A percentile compares a stretch with the other conserved stretches of the same genome.
Evolutionary conservation across 1,284 basidiomycete species (phyloP).

Genomic region (Rhodotorula sp.): DNA sequence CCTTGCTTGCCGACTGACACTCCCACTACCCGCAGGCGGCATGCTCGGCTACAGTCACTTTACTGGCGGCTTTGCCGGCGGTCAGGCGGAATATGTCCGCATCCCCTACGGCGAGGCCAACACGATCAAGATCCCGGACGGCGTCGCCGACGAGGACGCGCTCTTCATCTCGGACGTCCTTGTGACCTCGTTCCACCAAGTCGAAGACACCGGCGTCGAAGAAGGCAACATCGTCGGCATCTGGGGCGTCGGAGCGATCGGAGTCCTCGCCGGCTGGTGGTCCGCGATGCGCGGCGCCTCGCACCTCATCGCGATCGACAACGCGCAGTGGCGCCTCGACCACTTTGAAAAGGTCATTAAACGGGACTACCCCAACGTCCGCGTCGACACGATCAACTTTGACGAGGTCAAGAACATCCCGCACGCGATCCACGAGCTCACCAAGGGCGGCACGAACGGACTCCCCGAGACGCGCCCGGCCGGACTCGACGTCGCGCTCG

Average conservation of each 20-base stretch:
- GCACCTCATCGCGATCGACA: constrained; percentile 70
- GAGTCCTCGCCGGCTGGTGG: constrained; percentile 50
- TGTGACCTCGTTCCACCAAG: constrained; percentile 62
- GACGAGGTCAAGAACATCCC: constrained; percentile 59
- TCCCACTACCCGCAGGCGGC: background rate
- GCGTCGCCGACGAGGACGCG: constrained; percentile 61
- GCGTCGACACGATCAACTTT: constrained; percentile 66
- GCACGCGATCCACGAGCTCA: constrained; percentile 49
- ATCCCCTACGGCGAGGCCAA: constrained; percentile 54
- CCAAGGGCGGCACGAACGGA: constrained; percentile 50
- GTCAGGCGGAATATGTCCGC: constrained; percentile 64
- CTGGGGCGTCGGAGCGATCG: constrained; percentile 50
- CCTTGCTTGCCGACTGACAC: constrained; percentile 51
- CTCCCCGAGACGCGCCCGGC: constrained; percentile 24
- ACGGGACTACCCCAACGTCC: constrained; percentile 44
- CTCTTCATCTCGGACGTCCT: constrained; percentile 43
- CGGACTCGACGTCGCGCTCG: constrained; percentile 64
- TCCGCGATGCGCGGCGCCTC: constrained; percentile 66
- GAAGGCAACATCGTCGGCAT: constrained; percentile 66
- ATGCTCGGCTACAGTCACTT: constrained; percentile 61
- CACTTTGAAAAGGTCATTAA: constrained; percentile 58
- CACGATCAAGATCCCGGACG: constrained; percentile 65
- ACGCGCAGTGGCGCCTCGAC: constrained; percentile 61
- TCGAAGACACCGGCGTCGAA: constrained; percentile 66
- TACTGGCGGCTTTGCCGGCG: constrained; percentile 70